Conservation (phyloP, 2,329 filamentous ascomycete genomes). For the Sarocladium strictum region DNA sequence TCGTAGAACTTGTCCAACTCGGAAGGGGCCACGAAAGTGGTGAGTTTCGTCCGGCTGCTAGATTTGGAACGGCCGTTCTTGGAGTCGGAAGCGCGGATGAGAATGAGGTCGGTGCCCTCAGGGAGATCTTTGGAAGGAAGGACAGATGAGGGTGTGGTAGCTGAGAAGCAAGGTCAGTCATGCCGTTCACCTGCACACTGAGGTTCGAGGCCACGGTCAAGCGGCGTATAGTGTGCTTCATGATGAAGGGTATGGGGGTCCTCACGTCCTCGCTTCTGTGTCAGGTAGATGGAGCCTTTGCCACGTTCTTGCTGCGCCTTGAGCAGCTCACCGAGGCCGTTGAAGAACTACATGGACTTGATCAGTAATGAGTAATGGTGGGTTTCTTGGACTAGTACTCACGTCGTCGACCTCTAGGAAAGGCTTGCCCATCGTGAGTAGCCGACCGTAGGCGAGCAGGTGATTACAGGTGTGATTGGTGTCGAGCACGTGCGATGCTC, state of each 20-base stretch:
- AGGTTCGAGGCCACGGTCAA: no score
- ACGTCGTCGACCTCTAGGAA: conserved; percentile 7
- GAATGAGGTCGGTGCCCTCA: conserved; percentile 44
- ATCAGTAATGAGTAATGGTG: background rate
- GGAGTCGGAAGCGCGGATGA: conserved; percentile 65
- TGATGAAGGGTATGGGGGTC: conserved; percentile 7
- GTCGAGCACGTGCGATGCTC: background rate
- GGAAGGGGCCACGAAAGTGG: conserved; percentile 73
- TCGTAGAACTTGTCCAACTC: conserved; percentile 76
- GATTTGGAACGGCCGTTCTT: conserved; percentile 63
- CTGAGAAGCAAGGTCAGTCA: background rate
- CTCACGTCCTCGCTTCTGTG: conserved; percentile 65
- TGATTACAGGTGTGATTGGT: background rate
- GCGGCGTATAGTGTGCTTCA: no score
- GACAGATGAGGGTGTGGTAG: background rate
- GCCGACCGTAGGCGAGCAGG: background rate
- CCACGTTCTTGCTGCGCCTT: conserved; percentile 59
- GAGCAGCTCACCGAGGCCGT: conserved; percentile 62
- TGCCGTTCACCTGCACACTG: no score
- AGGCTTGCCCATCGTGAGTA: background rate
- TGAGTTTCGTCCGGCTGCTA: conserved; percentile 63
- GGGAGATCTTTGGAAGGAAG: conserved; percentile 23
- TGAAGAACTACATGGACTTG: conserved; percentile 60
- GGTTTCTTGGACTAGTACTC: background rate
- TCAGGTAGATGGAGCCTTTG: conserved; percentile 68